Evolutionary conservation across 352 stramenopile genomes (phyloP), one percentile per base, ranked within the genome.

Genomic region (Phytophthora multivora): DNA sequence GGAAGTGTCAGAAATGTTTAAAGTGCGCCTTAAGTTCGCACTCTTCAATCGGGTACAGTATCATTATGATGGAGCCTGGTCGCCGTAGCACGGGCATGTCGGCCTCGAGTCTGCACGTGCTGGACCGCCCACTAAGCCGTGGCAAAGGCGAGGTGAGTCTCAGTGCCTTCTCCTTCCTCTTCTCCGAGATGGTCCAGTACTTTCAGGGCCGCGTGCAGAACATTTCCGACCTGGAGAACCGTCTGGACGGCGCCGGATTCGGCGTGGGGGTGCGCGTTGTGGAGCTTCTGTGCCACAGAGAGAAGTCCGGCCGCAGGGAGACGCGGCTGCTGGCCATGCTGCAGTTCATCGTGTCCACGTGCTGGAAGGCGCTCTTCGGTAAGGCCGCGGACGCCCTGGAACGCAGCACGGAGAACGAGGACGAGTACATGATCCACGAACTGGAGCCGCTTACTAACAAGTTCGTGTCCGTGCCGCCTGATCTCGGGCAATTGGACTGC

Each of bases 391-490:
- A 99, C 61, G 97, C 93, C 11, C 81, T 99, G 21, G 96, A 99
- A 79, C 82, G 94, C 55, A 98, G 90, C 60, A 98, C 97, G 30
- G 95, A 98, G 72, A 98, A 99, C 71, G 93, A 97, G n/a, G 88
- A 98, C 75, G 96, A 99, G 87, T 99, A 98, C 79, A 99, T 99
- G 95, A 99, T 99, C 67, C 88, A 97, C 66, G 92, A 98, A 66
- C 71, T 95, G 42, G 89, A 97, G 58, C 93, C 93, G 19, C 73
- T 98, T n/a, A 97, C 92, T 16, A 98, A 97, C 76, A 98, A 94
- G 54, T 99, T 98, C 78, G 96, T 99, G 51, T 98, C 92, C 25
- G 96, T 99, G 45, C 96, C 97, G 5, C 72, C 83, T 0, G 95
- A 99, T 71, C 88, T 99, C 43, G 94, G 97, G 0, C 90, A 98